Conservation (phyloP, 1,284 basidiomycete species). For the Puccinia triticina region DNA sequence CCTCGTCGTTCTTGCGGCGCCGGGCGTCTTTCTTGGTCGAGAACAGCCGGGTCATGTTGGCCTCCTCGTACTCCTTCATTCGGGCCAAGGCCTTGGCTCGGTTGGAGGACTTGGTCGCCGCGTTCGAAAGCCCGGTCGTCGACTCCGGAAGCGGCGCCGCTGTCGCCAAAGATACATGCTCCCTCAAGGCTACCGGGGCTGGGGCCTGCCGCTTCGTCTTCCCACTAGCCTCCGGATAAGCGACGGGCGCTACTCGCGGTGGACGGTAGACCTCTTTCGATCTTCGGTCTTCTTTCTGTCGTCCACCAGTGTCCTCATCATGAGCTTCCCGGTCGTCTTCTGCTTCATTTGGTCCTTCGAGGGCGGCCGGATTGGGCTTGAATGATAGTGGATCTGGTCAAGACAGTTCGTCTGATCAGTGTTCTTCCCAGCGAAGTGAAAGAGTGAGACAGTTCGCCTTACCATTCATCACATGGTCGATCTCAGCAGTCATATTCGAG, state of each 20-base stretch:
- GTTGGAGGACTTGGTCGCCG: constrained; percentile 62
- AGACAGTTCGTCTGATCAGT: too few species aligned
- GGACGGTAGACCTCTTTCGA: constrained; percentile 73
- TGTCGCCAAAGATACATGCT: constrained; percentile 1
- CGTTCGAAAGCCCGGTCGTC: constrained; percentile 19
- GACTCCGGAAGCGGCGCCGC: constrained; percentile 32
- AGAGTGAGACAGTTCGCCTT: constrained; percentile 54
- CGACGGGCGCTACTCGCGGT: constrained; percentile 86
- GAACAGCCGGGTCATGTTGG: constrained; percentile 87
- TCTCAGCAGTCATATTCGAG: constrained; percentile 62
- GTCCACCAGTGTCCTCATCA: not conserved
- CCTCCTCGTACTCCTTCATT: constrained; percentile 90
- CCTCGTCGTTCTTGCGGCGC: constrained; percentile 81
- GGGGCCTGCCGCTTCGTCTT: constrained; percentile 10
- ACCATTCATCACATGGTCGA: constrained; percentile 71
- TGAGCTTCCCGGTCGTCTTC: not conserved
- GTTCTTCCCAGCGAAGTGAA: not conserved
- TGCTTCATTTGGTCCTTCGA: constrained; percentile 31
- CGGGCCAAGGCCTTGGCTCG: constrained; percentile 77
- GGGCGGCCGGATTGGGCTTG: constrained; percentile 73
- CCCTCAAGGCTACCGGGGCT: constrained; percentile 67
- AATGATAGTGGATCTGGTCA: constrained; percentile 80
- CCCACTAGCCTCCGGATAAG: constrained; percentile 71
- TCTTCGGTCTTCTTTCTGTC: not conserved
- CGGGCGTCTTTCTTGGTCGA: constrained; percentile 87